Conservation (phyloP, 2,329 filamentous ascomycete genomes). For the Bipolaris gigantea region DNA sequence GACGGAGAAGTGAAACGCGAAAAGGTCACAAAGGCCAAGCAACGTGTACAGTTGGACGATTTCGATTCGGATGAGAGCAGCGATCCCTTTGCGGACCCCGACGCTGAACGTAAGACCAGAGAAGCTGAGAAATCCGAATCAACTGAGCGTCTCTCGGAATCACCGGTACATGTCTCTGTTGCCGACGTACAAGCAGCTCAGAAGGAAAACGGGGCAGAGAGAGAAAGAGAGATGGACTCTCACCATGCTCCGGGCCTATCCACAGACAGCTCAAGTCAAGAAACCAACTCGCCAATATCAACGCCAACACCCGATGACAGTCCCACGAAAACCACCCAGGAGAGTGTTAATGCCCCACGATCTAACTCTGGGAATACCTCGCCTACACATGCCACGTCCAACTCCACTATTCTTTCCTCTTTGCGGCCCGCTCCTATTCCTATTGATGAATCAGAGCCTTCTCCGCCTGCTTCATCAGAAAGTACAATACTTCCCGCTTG, state of each 20-base stretch:
- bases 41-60: slow-evolving; percentile 69
- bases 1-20: slow-evolving; percentile 56
- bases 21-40: slow-evolving; percentile 62
- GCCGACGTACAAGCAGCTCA: slow-evolving; percentile 49
- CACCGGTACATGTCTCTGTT: slow-evolving; percentile 67
- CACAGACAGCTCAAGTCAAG: slow-evolving; percentile 71
- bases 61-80: slow-evolving; percentile 62
- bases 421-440: slow-evolving; percentile 45
- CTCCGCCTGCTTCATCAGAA: slow-evolving; percentile 38
- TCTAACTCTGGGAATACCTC: slow-evolving; percentile 24
- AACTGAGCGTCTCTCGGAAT: slow-evolving; percentile 59
- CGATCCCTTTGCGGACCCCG: slow-evolving; percentile 49
- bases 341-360: slow-evolving; percentile 26
- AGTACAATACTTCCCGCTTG: slow-evolving; percentile 67
- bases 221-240: slow-evolving; percentile 34
- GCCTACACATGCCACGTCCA: slow-evolving; percentile 27
- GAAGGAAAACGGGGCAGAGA: slow-evolving; percentile 17
- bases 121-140: slow-evolving; percentile 25
- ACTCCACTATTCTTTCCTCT: slow-evolving; percentile 26
- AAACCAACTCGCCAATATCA: slow-evolving; percentile 48
- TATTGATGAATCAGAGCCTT: slow-evolving; percentile 24
- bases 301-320: slow-evolving; percentile 40
- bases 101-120: slow-evolving; percentile 35
- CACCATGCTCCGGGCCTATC: slow-evolving; percentile 65
- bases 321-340: slow-evolving; percentile 32